Percentiles rank a stretch among this genome's conserved stretches.
These are phyloP conservation scores for Coniochaeta pulveracea DNA, from an alignment of 2,329 filamentous ascomycete species.

Conservation along the genomic window DNA sequence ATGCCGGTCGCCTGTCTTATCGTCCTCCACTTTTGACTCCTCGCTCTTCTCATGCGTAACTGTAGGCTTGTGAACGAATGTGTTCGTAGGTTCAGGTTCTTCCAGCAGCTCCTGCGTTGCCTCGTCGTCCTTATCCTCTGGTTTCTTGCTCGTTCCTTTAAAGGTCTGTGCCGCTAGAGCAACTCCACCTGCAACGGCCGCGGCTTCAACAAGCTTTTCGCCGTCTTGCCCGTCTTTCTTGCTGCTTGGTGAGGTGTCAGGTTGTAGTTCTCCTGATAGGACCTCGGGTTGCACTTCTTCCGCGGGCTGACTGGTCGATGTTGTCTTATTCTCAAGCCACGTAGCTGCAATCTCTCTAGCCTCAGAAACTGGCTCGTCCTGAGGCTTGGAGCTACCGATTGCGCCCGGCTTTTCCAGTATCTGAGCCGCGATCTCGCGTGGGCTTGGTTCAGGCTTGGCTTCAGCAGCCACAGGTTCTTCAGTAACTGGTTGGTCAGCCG, in stretches of 20 bases:
- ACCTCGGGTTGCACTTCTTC: too few species aligned
- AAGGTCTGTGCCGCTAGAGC: slow-evolving; percentile 23
- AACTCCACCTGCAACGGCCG: slow-evolving; percentile 18
- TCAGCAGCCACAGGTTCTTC: neutral
- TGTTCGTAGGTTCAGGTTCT: slow-evolving; percentile 14
- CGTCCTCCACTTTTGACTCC: too few species aligned
- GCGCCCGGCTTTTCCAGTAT: slow-evolving; percentile 9
- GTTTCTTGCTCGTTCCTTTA: slow-evolving; percentile 17
- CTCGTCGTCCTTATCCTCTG: slow-evolving; percentile 25
- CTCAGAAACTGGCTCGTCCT: neutral
- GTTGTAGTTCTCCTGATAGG: too few species aligned
- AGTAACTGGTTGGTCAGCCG: neutral
- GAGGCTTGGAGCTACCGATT: neutral
- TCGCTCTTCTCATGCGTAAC: too few species aligned
- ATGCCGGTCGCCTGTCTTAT: too few species aligned
- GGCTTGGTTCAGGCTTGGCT: slow-evolving; percentile 6
- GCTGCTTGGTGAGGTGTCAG: slow-evolving; percentile 1
- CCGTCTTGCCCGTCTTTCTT: slow-evolving; percentile 6
- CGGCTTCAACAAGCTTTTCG: slow-evolving; percentile 13
- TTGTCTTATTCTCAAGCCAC: slow-evolving; percentile 4
- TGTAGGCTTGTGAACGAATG: too few species aligned
- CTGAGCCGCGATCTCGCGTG: slow-evolving; percentile 14
- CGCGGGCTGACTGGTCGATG: too few species aligned
- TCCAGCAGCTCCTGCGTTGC: slow-evolving; percentile 27
- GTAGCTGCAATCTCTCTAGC: slow-evolving; percentile 3